Evolutionary conservation across 495 filamentous ascomycete genomes (phyloP).

Genomic region (Penicillium flavigenum): DNA sequence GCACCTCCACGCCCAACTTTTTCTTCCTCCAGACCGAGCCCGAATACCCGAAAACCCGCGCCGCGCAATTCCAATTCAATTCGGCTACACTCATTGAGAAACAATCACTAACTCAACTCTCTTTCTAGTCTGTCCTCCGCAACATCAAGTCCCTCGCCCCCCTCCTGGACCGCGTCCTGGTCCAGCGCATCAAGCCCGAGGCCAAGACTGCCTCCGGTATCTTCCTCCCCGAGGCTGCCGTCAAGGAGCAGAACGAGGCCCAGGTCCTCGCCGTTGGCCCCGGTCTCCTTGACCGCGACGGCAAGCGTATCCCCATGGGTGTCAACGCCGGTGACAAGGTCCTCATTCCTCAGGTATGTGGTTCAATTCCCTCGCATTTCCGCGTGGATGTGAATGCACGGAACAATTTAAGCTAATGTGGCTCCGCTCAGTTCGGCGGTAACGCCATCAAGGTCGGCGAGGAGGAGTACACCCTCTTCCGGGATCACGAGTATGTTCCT

Average conservation of each 20-base stretch:
- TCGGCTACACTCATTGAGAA: not conserved
- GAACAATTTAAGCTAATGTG: conserved; percentile 11
- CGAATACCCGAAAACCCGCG: conserved; percentile 6
- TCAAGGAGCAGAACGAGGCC: conserved; percentile 98
- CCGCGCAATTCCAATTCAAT: not conserved
- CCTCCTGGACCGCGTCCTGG: conserved; percentile 96
- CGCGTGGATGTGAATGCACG: not conserved
- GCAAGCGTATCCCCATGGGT: conserved; percentile 77
- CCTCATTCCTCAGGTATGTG: conserved; percentile 89
- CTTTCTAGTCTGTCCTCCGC: conserved; percentile 65
- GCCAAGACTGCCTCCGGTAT: conserved; percentile 93
- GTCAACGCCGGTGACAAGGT: conserved; percentile 86
- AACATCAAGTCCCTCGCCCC: conserved; percentile 94
- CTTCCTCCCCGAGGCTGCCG: conserved; percentile 93
- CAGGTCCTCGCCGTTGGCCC: conserved; percentile 94
- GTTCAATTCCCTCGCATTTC: not conserved
- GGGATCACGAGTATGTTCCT: conserved; percentile 86
- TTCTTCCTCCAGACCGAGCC: conserved; percentile 12
- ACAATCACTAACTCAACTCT: conserved; percentile 1
- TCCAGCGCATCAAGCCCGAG: conserved; percentile 97
- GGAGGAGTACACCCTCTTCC: conserved; percentile 92
- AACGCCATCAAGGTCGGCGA: conserved; percentile 96
- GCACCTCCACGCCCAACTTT: conserved; percentile 10
- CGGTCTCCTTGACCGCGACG: conserved; percentile 80
- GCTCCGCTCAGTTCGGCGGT: conserved; percentile 75